These are phyloP conservation scores for Biancaea sappan DNA, from an alignment of 306 rosid genomes.

Conservation along the genomic window DNA sequence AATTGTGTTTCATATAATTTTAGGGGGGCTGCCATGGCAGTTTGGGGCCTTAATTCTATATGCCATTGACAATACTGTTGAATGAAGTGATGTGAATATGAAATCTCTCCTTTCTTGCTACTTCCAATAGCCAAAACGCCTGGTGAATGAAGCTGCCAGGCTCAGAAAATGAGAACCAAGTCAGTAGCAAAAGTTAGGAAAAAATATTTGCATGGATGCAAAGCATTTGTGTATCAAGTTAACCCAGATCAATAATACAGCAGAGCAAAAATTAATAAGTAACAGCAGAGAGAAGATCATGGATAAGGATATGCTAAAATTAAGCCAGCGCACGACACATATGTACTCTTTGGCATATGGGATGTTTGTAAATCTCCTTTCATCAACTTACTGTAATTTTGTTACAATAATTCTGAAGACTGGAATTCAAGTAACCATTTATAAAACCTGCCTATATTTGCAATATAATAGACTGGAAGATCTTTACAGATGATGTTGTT, in stretches of 20 bases:
- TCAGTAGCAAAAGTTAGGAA: conserved; percentile 38
- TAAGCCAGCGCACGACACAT: not conserved
- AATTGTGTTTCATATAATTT: not conserved
- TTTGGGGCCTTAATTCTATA: not conserved
- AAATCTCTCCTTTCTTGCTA: conserved; percentile 97
- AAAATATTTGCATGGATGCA: conserved; percentile 4
- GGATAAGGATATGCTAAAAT: conserved; percentile 9
- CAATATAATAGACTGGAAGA: no score
- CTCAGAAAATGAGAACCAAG: conserved; percentile 36
- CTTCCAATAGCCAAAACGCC: conserved; percentile 97
- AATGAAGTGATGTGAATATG: conserved; percentile 85
- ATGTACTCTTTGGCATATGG: not conserved
- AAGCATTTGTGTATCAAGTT: not conserved
- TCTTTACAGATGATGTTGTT: conserved; percentile 67
- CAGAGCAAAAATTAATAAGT: not conserved
- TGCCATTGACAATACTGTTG: not conserved
- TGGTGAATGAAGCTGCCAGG: conserved; percentile 89
- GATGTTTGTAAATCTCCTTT: conserved; percentile 18
- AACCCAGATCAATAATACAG: conserved; percentile 9
- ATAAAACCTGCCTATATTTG: not conserved
- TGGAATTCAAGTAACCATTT: conserved; percentile 12
- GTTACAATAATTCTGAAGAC: conserved; percentile 17
- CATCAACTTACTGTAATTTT: conserved; percentile 1
- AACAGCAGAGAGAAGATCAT: conserved; percentile 12
- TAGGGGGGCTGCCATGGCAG: not conserved